These are phyloP conservation scores for Scorias spongiosa DNA, from an alignment of 2,329 filamentous ascomycete species.

Conservation along the genomic window DNA sequence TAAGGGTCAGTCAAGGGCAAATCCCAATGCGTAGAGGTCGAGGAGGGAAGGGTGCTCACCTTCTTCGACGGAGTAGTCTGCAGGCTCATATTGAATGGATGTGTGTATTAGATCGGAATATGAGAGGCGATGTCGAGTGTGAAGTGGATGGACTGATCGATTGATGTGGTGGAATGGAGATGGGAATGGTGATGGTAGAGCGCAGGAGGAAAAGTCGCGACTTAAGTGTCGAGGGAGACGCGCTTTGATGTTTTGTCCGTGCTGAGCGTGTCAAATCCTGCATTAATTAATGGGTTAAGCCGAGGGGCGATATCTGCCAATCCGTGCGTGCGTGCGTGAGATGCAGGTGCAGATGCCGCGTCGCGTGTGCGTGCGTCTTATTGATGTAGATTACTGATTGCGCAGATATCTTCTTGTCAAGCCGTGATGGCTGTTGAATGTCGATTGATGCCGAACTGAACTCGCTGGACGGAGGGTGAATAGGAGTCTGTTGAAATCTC, in stretches of 20 bases:
- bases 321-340: too few relatives aligned
- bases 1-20: conserved; percentile 23
- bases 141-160: neutral
- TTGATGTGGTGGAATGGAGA: neutral
- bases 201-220: neutral
- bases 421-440: too few relatives aligned
- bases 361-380: too few relatives aligned
- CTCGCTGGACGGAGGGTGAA: too few relatives aligned
- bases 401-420: too few relatives aligned
- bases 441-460: too few relatives aligned
- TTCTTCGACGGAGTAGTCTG: conserved; percentile 62
- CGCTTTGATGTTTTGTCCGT: neutral
- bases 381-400: too few relatives aligned
- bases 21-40: conserved; percentile 21
- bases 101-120: neutral
- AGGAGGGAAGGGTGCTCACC: conserved; percentile 35
- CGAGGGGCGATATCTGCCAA: too few relatives aligned
- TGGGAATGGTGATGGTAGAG: neutral
- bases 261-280: neutral
- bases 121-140: neutral
- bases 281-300: too few relatives aligned
- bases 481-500: too few relatives aligned
- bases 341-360: too few relatives aligned
- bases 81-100: conserved; percentile 33
- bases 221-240: neutral